Conservation (phyloP, 768 basidiomycete species). For the Gelatoporia subvermispora region DNA sequence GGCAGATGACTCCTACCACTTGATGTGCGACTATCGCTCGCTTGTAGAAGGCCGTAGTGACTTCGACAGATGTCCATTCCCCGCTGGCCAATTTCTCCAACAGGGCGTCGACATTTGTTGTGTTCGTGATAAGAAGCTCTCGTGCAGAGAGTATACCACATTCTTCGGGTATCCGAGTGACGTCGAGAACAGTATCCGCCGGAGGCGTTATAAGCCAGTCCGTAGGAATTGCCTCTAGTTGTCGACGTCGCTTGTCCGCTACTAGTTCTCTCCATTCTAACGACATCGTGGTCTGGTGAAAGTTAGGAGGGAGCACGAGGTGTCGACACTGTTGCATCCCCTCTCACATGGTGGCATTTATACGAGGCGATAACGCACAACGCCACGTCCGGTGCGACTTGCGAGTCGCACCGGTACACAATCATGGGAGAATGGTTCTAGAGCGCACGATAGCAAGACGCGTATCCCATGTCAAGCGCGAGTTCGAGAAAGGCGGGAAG, state of each 20-base stretch:
- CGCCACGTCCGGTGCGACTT: too few species aligned
- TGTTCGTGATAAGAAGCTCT: constrained; percentile 57
- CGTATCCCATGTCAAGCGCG: too few species aligned
- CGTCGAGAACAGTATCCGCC: constrained; percentile 37
- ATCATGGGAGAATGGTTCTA: too few species aligned
- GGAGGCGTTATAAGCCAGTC: constrained; percentile 55
- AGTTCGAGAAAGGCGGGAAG: too few species aligned
- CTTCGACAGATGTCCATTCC: constrained; percentile 57
- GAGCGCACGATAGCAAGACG: too few species aligned
- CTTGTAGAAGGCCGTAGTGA: constrained; percentile 72
- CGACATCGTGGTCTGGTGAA: not conserved
- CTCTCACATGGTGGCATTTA: too few species aligned
- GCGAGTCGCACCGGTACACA: too few species aligned
- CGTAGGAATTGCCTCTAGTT: constrained; percentile 50
- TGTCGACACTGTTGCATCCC: too few species aligned
- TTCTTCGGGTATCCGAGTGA: constrained; percentile 45
- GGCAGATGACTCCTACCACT: constrained; percentile 38
- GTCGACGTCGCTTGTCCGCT: constrained; percentile 48
- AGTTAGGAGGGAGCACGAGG: not conserved
- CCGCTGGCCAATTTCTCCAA: constrained; percentile 46
- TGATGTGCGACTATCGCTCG: constrained; percentile 79
- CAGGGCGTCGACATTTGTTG: constrained; percentile 42
- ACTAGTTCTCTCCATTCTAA: constrained; percentile 47
- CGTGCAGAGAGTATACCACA: constrained; percentile 48
- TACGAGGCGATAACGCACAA: too few species aligned